These are phyloP conservation scores for Hymenoscyphus infarciens DNA, from an alignment of 2,329 filamentous ascomycete genomes.

Conservation along the genomic window DNA sequence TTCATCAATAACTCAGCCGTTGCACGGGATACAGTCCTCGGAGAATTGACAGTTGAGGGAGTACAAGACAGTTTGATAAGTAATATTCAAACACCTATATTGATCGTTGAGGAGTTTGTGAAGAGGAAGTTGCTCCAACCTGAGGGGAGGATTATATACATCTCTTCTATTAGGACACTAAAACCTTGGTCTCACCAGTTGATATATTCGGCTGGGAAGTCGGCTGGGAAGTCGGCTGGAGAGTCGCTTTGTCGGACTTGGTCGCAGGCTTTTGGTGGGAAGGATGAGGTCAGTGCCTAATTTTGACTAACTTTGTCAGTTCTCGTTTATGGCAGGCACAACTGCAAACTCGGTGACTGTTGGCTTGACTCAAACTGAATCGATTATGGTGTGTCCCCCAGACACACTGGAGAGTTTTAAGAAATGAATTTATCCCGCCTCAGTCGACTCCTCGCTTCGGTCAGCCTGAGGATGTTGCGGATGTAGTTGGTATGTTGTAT, in stretches of 20 bases:
- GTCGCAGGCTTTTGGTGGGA: conserved; percentile 38
- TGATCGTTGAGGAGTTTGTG: conserved; percentile 38
- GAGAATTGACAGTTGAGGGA: conserved; percentile 30
- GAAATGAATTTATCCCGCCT: conserved; percentile 35
- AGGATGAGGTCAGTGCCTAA: conserved; percentile 26
- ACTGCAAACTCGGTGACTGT: conserved; percentile 37
- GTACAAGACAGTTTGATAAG: conserved; percentile 36
- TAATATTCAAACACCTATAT: conserved; percentile 37
- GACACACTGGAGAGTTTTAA: conserved; percentile 35
- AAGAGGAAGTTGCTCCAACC: conserved; percentile 33
- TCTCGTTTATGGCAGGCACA: conserved; percentile 37
- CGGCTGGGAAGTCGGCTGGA: conserved; percentile 37
- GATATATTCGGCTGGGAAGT: conserved; percentile 37
- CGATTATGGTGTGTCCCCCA: conserved; percentile 35
- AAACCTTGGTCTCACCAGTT: conserved; percentile 37
- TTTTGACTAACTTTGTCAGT: conserved; percentile 19
- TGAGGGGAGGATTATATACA: conserved; percentile 37
- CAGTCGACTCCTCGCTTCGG: conserved; percentile 36
- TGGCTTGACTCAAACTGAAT: conserved; percentile 37
- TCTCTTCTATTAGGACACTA: conserved; percentile 35
- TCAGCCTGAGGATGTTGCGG: conserved; percentile 38
- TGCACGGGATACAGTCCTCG: conserved; percentile 32
- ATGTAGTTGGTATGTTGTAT: conserved; percentile 37
- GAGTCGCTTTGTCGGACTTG: conserved; percentile 39
- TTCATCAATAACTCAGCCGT: conserved; percentile 37